Evolutionary conservation across 225 moss, liverwort and hornwort genomes (phyloP).

Genomic region (Ulota crispa): DNA sequence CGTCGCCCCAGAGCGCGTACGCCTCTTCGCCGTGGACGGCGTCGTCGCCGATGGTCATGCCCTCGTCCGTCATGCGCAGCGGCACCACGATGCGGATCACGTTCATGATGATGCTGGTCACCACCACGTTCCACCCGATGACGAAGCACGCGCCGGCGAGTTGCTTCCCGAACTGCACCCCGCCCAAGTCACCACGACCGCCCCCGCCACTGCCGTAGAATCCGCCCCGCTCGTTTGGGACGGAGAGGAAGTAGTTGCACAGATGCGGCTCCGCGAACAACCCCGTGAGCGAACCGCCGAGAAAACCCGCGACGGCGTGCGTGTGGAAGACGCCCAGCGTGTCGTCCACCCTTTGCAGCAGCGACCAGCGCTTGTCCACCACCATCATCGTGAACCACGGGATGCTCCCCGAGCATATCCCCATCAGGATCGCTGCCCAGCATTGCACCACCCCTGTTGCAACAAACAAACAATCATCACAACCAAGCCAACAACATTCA

Average conservation of each 20-base stretch:
- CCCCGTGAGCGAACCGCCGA: constrained; percentile 47
- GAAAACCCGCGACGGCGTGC: constrained; percentile 43
- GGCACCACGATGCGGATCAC: constrained; percentile 25
- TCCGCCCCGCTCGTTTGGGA: constrained; percentile 39
- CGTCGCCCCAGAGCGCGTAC: constrained; percentile 58
- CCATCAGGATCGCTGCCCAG: constrained; percentile 57
- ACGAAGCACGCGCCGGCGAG: constrained; percentile 39
- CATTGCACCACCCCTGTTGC: constrained; percentile 49
- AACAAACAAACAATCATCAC: background rate
- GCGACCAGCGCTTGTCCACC: constrained; percentile 51
- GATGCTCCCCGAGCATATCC: constrained; percentile 38
- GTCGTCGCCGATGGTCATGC: constrained; percentile 38
- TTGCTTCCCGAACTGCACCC: constrained; percentile 46
- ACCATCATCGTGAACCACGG: constrained; percentile 71
- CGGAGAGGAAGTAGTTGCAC: constrained; percentile 43
- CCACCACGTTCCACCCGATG: constrained; percentile 51
- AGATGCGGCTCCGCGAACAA: constrained; percentile 48
- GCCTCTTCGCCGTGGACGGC: constrained; percentile 56
- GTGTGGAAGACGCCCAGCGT: constrained; percentile 60
- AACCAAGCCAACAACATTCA: background rate
- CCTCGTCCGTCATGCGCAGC: constrained; percentile 47
- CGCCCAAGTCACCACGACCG: no score
- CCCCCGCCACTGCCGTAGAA: no score
- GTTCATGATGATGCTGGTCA: constrained; percentile 44
- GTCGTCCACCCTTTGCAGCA: constrained; percentile 43